Percentiles rank a stretch among this genome's conserved stretches.
phyloP scores from a whole-genome alignment of 129 eudicot species.

The Pseudognaphalium luteoalbum region DNA sequence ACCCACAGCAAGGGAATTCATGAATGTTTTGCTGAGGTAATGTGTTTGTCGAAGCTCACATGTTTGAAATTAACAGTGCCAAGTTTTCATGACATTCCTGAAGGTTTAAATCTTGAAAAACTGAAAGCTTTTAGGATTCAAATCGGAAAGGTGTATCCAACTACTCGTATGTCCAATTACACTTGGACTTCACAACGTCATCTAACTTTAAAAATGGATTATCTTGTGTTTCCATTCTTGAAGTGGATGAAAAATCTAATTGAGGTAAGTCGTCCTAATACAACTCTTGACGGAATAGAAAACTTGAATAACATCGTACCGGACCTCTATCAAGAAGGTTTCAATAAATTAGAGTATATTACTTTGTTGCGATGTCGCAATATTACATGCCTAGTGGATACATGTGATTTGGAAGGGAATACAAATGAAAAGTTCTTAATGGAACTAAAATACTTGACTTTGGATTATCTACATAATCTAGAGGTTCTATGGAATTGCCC shows the following conservation, averaged over 20 bases:
- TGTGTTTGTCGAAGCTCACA: not conserved
- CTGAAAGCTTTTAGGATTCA: too few relatives aligned
- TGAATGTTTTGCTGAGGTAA: not conserved
- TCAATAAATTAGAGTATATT: not conserved
- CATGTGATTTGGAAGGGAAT: not conserved
- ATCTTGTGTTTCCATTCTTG: not conserved
- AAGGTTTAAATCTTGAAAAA: too few relatives aligned
- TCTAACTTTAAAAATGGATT: not conserved
- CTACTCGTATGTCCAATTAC: too few relatives aligned
- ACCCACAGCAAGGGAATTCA: not conserved
- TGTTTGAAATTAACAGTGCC: too few relatives aligned
- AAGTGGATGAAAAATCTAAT: not conserved
- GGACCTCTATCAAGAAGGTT: not conserved
- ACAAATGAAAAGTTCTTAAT: not conserved
- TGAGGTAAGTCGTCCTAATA: not conserved
- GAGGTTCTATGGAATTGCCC: conserved; percentile 2
- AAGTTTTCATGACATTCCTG: too few relatives aligned
- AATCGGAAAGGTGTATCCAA: too few relatives aligned
- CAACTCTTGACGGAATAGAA: not conserved
- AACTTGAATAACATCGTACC: conserved; percentile 9
- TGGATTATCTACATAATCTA: not conserved
- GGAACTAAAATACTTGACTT: not conserved
- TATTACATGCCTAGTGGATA: not conserved
- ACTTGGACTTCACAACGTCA: not conserved
- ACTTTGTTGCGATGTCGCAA: accelerated